Evolutionary conservation across 805 yeast genomes (phyloP).

Genomic region (Millerago galiae): DNA sequence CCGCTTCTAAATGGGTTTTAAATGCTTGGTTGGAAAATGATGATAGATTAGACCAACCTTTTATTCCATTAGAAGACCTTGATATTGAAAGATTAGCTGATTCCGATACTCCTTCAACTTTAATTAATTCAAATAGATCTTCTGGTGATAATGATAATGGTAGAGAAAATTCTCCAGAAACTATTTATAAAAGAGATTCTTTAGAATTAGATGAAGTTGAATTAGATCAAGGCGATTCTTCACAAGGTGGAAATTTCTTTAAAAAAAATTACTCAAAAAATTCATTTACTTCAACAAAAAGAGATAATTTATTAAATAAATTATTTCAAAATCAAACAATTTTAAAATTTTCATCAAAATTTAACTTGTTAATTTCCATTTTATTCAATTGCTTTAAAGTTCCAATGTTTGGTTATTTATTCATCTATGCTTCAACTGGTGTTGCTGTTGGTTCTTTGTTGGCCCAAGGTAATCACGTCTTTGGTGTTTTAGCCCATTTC

Average conservation of each 20-base stretch:
- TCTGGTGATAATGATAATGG: constrained; percentile 7
- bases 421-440: constrained; percentile 49
- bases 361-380: constrained; percentile 23
- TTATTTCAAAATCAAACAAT: constrained; percentile 28
- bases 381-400: constrained; percentile 51
- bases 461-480: constrained; percentile 63
- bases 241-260: not conserved
- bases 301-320: constrained; percentile 30
- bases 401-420: constrained; percentile 55
- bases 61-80: constrained; percentile 26
- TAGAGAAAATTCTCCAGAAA: constrained; percentile 13
- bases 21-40: constrained; percentile 20
- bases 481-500: constrained; percentile 87
- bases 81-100: constrained; percentile 18
- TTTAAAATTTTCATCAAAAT: constrained; percentile 18
- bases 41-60: constrained; percentile 13
- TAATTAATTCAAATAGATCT: constrained; percentile 13
- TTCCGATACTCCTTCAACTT: constrained; percentile 20
- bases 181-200: constrained; percentile 18
- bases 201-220: constrained; percentile 15
- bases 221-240: constrained; percentile 1
- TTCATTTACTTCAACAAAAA: constrained; percentile 10
- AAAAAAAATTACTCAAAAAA: not conserved
- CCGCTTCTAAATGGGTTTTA: constrained; percentile 38
- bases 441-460: constrained; percentile 58